Evolutionary conservation across 345 rosid genomes (phyloP), one percentile per base, ranked within the genome.

Genomic region (Melaleuca quinquenervia): DNA sequence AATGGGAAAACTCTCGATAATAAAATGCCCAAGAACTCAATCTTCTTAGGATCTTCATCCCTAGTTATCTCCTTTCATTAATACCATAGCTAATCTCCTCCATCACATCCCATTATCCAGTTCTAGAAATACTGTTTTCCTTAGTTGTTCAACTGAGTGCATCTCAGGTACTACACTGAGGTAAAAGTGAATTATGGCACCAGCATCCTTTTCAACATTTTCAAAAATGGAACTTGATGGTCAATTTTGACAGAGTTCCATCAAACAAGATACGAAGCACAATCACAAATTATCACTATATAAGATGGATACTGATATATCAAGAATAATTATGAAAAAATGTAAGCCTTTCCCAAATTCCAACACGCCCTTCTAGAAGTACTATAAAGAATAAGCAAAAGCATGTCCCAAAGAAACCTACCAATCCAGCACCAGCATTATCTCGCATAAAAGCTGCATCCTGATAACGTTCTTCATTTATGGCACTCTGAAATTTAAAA

Each of bases 391-490:
- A 41, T 41, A 36, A 11, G 27, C 20, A 41, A 48, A 51, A 32
- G 80, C 52, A 58, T 51, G 48, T 48, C 10, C 32, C 51, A 51
- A 84, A 54, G 12, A 52, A 87, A 87, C 95, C 92, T 89, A 97
- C 99, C 96, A 97, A 88, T 76, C 98, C 98, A 91, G 97, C 93
- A 88, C 98, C 96, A 55, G 99, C 96, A 87, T 90, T 87, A 87
- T 97, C 98, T 88, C 96, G 91, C 52, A 97, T 90, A 85, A 92
- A 90, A 53, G 95, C 92, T 7, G 99, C 99, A 88, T 97, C 99
- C 76, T 85, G 90, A 87, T 93, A 94, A 60, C 92, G 94, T 87
- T 97, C 98, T 89, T 94, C 95, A 83, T 86, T 86, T 49, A 97
- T 62, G 53, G 97, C 98, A 89, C 89, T 93, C 99, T 97, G 91